phyloP scores from a whole-genome alignment of 805 yeast genomes.

The Candida chauliodis region DNA sequence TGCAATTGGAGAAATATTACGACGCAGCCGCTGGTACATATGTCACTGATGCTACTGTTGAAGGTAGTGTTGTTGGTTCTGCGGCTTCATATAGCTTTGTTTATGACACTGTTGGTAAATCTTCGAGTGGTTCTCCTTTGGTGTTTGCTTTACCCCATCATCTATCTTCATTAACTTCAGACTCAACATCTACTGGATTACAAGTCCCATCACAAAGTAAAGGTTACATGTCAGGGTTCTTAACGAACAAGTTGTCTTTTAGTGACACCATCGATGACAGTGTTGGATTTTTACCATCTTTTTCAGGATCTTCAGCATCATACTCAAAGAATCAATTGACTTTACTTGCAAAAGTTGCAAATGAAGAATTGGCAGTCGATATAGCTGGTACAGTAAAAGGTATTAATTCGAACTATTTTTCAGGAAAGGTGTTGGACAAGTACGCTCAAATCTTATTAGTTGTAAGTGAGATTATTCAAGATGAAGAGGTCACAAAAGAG shows the following conservation, averaged over 20 bases:
- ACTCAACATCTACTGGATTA: slow-evolving; percentile 37
- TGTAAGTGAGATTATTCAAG: slow-evolving; percentile 45
- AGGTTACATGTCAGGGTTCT: slow-evolving; percentile 47
- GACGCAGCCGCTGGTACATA: slow-evolving; percentile 71
- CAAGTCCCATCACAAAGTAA: slow-evolving; percentile 45
- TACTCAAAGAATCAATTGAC: slow-evolving; percentile 45
- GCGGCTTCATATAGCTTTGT: slow-evolving; percentile 46
- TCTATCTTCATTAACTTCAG: slow-evolving; percentile 33
- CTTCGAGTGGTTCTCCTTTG: slow-evolving; percentile 44
- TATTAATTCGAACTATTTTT: slow-evolving; percentile 43
- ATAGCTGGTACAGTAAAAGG: slow-evolving; percentile 37
- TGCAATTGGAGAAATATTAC: slow-evolving; percentile 38
- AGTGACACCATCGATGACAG: slow-evolving; percentile 36
- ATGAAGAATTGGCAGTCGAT: slow-evolving; percentile 45
- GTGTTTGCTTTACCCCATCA: slow-evolving; percentile 57
- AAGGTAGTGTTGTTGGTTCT: slow-evolving; percentile 46
- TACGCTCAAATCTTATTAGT: slow-evolving; percentile 55
- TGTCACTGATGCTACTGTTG: slow-evolving; percentile 45
- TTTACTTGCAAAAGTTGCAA: slow-evolving; percentile 43
- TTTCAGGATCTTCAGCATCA: slow-evolving; percentile 22
- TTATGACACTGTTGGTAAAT: slow-evolving; percentile 49
- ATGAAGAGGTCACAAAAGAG: slow-evolving; percentile 33
- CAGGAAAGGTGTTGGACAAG: slow-evolving; percentile 55
- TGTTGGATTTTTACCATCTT: slow-evolving; percentile 42
- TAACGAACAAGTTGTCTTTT: slow-evolving; percentile 37